Percentiles rank a stretch among this genome's conserved stretches.
phyloP scores from a whole-genome alignment of 2,329 filamentous ascomycete genomes.

The Ceratocystis alfenasii region DNA sequence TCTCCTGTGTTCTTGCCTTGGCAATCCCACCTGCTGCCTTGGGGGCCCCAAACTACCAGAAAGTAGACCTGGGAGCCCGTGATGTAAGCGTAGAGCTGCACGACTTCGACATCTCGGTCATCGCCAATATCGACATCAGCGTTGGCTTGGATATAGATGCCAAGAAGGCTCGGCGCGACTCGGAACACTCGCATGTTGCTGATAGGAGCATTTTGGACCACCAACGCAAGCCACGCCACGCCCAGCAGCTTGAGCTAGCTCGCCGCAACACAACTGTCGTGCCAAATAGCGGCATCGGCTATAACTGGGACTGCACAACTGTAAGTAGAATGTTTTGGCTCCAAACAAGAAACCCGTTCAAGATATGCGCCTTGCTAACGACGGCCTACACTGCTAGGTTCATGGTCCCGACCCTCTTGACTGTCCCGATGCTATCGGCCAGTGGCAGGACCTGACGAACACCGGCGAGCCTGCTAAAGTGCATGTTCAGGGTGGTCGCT shows the following conservation, averaged over 20 bases:
- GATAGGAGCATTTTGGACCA: background rate
- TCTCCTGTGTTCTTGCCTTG: slow-evolving; percentile 8
- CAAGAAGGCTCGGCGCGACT: background rate
- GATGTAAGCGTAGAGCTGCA: background rate
- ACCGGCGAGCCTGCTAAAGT: background rate
- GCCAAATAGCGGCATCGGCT: slow-evolving; percentile 11
- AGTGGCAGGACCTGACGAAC: slow-evolving; percentile 16
- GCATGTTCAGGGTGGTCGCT: slow-evolving; percentile 15
- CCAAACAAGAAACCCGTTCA: background rate
- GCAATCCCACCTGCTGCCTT: background rate
- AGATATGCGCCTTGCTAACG: background rate
- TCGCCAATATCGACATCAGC: background rate
- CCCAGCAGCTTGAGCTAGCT: background rate
- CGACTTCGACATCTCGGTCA: background rate
- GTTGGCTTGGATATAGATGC: background rate
- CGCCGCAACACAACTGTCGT: background rate
- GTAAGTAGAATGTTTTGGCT: background rate
- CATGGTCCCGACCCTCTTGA: slow-evolving; percentile 19
- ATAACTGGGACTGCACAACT: slow-evolving; percentile 21
- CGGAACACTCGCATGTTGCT: background rate
- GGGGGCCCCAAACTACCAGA: slow-evolving; percentile 1
- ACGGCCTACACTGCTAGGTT: slow-evolving; percentile 1
- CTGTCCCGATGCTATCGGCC: slow-evolving; percentile 18
- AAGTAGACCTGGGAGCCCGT: background rate
- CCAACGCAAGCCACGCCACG: background rate